Conservation (phyloP, 306 rosid genomes). For the Ammopiptanthus mongolicus region DNA sequence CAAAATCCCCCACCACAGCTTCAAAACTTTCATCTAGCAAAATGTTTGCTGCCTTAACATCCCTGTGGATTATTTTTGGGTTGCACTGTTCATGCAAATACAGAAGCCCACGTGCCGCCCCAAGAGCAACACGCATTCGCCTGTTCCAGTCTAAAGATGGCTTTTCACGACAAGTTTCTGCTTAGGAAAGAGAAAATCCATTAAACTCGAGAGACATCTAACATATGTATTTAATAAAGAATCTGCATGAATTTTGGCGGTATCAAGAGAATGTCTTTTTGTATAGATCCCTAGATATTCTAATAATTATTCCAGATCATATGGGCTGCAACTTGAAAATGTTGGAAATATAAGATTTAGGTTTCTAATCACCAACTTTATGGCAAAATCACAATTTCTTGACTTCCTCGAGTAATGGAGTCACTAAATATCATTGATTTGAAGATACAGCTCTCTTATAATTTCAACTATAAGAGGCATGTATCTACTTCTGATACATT, state of each 20-base stretch:
- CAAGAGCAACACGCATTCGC: slow-evolving; percentile 65
- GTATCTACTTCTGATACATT: neutral
- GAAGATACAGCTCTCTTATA: neutral
- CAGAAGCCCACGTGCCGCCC: slow-evolving; percentile 88
- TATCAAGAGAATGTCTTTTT: neutral
- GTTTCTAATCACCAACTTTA: neutral
- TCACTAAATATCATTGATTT: slow-evolving; percentile 1
- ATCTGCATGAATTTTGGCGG: neutral
- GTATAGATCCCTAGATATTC: neutral
- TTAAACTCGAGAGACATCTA: neutral
- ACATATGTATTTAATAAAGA: neutral
- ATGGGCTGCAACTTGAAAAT: neutral
- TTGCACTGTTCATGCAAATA: slow-evolving; percentile 93
- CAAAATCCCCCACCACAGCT: slow-evolving; percentile 97
- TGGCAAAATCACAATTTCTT: neutral
- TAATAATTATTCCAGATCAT: neutral
- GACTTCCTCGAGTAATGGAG: neutral
- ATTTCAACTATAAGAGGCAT: neutral
- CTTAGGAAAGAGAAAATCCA: neutral
- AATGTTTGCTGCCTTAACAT: slow-evolving; percentile 97
- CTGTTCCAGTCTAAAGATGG: slow-evolving; percentile 90
- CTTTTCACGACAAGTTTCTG: slow-evolving; percentile 68
- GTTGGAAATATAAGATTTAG: neutral
- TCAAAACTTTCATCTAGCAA: slow-evolving; percentile 86
- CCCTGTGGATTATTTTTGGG: slow-evolving; percentile 92